phyloP scores from a whole-genome alignment of 805 yeast genomes.

The Metschnikowia lochheadii region DNA sequence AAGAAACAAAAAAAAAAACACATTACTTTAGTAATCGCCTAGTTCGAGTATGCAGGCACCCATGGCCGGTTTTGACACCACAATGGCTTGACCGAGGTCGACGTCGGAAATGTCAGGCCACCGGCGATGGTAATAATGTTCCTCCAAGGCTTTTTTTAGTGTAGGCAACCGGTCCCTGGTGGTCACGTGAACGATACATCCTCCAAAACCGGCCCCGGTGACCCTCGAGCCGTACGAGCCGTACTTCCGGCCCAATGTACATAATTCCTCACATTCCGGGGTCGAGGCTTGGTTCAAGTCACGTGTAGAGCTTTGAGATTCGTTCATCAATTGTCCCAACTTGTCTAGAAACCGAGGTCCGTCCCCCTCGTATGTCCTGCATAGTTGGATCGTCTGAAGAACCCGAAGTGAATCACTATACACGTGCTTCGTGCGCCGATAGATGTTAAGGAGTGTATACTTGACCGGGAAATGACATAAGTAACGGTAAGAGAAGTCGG shows the following conservation, averaged over 20 bases:
- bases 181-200: conserved; percentile 64
- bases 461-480: conserved; percentile 53
- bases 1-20: too few relatives aligned
- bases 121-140: conserved; percentile 47
- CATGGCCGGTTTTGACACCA: conserved; percentile 51
- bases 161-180: conserved; percentile 35
- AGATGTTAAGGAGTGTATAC: conserved; percentile 51
- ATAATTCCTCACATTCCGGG: conserved; percentile 49
- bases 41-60: conserved; percentile 40
- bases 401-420: conserved; percentile 60
- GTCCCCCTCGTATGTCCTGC: conserved; percentile 24
- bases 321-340: conserved; percentile 56
- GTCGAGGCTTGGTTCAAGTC: conserved; percentile 48
- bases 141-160: conserved; percentile 41
- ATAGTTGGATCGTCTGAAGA: conserved; percentile 42
- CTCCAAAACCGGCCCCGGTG: conserved; percentile 84
- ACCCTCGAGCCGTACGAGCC: conserved; percentile 66
- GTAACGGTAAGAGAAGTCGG: conserved; percentile 33
- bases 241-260: conserved; percentile 47
- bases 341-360: conserved; percentile 33
- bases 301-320: conserved; percentile 53
- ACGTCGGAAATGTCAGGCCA: conserved; percentile 46
- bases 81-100: conserved; percentile 48
- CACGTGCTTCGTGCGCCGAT: conserved; percentile 59
- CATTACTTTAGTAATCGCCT: too few relatives aligned